Evolutionary conservation across 148 eudicot species (phyloP).

Genomic region (Selenicereus undatus): DNA sequence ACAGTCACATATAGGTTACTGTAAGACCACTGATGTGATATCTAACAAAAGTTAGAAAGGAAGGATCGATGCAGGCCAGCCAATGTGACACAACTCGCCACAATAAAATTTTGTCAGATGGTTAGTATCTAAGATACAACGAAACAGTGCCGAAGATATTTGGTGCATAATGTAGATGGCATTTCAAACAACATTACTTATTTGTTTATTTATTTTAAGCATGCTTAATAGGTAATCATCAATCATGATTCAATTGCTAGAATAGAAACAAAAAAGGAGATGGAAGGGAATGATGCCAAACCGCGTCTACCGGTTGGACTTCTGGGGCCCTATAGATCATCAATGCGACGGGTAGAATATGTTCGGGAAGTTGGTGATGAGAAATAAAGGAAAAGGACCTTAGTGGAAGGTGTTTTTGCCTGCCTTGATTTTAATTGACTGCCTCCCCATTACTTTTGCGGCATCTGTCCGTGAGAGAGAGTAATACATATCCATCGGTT

Average conservation of each 20-base stretch:
- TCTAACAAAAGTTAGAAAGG: no score
- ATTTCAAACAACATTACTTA: no score
- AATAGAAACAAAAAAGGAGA: not conserved
- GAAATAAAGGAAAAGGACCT: not conserved
- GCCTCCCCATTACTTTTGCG: not conserved
- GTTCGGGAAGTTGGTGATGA: not conserved
- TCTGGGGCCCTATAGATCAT: not conserved
- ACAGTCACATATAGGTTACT: no score
- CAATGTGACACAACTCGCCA: no score
- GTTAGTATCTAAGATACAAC: no score
- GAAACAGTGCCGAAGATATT: no score
- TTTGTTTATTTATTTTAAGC: not conserved
- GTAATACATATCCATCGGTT: not conserved
- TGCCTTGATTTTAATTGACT: not conserved
- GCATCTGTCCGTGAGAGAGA: not conserved
- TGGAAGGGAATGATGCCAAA: constrained; percentile 1
- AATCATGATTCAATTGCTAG: constrained; percentile 6
- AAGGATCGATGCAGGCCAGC: no score
- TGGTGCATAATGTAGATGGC: no score
- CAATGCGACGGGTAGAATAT: not conserved
- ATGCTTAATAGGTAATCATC: not conserved
- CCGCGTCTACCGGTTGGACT: constrained; percentile 14
- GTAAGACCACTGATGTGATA: no score
- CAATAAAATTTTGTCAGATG: no score
- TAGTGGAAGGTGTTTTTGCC: not conserved